phyloP scores from a whole-genome alignment of 192 early-diverging fungal species.

The Podila clonocystis region DNA sequence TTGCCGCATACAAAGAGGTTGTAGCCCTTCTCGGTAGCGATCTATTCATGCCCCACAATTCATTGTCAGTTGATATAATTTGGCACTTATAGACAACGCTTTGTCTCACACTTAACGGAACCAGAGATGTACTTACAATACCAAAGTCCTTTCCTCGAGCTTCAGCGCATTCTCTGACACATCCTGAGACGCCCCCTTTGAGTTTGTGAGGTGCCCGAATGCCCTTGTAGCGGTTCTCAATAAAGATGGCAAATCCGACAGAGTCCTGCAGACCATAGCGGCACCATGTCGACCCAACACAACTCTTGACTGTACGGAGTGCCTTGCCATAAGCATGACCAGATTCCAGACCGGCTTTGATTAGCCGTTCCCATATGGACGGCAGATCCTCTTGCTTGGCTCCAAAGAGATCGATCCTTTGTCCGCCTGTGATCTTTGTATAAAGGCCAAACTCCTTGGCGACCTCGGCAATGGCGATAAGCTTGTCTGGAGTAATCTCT shows the following conservation, averaged over 20 bases:
- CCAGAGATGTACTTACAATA: slow-evolving; percentile 35
- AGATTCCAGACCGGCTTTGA: slow-evolving; percentile 70
- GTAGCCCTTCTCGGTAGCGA: slow-evolving; percentile 78
- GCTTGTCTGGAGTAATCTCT: slow-evolving; percentile 75
- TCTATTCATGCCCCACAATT: slow-evolving; percentile 58
- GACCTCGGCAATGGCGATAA: slow-evolving; percentile 66
- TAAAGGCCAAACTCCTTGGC: slow-evolving; percentile 72
- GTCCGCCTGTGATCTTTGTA: slow-evolving; percentile 77
- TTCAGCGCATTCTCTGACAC: slow-evolving; percentile 69
- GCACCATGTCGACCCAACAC: slow-evolving; percentile 75
- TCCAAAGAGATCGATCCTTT: slow-evolving; percentile 76
- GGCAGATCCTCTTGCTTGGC: slow-evolving; percentile 73
- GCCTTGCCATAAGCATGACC: slow-evolving; percentile 79
- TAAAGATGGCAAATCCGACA: slow-evolving; percentile 70
- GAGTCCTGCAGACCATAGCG: slow-evolving; percentile 74
- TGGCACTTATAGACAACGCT: neutral
- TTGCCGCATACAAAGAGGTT: slow-evolving; percentile 78
- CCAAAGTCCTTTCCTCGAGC: slow-evolving; percentile 57
- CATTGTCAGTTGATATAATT: slow-evolving; percentile 1
- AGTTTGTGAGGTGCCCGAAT: slow-evolving; percentile 75
- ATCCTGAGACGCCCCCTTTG: slow-evolving; percentile 76
- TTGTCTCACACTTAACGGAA: neutral
- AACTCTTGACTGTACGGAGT: slow-evolving; percentile 74
- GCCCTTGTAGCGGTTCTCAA: slow-evolving; percentile 76
- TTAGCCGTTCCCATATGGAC: slow-evolving; percentile 71